A percentile compares a stretch with the other conserved stretches of the same genome.
Conservation (phyloP, 108 stramenopile genomes). For the Hondaea fermentalgiana region DNA sequence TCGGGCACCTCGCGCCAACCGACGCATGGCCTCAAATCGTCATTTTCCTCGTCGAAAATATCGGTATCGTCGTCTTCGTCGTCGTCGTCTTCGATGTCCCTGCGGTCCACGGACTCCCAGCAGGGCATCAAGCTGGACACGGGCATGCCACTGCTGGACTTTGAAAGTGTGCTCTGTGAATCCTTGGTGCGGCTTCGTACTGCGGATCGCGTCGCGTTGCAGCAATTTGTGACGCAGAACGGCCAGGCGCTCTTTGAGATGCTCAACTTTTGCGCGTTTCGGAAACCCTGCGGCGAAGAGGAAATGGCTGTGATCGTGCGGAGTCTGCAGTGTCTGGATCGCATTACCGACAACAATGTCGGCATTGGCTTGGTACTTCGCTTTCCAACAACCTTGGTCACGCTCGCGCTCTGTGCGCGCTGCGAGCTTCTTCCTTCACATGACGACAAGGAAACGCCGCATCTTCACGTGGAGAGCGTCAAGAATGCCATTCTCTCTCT, state of each 20-base stretch:
- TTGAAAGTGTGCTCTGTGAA: neutral
- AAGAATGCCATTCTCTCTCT: neutral
- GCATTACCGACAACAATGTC: neutral
- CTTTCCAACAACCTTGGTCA: neutral
- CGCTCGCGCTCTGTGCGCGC: neutral
- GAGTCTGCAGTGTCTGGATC: neutral
- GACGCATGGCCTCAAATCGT: neutral
- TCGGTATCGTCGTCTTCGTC: neutral
- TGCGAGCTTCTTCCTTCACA: neutral
- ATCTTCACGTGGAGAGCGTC: neutral
- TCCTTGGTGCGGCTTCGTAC: neutral
- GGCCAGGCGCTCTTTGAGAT: conserved; percentile 3
- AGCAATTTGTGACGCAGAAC: neutral
- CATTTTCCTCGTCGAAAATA: neutral
- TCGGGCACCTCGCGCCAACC: neutral
- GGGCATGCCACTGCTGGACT: neutral
- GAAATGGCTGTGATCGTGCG: neutral
- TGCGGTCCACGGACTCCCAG: neutral
- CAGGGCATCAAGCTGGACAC: neutral
- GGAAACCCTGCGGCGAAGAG: neutral
- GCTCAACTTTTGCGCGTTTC: neutral
- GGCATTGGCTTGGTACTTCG: neutral
- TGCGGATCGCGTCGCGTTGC: neutral
- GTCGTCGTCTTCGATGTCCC: neutral
- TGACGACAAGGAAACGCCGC: neutral